A percentile compares a stretch with the other conserved stretches of the same genome.
phyloP scores from a whole-genome alignment of 257 asterid species.

The Solanum lycopersicoides region DNA sequence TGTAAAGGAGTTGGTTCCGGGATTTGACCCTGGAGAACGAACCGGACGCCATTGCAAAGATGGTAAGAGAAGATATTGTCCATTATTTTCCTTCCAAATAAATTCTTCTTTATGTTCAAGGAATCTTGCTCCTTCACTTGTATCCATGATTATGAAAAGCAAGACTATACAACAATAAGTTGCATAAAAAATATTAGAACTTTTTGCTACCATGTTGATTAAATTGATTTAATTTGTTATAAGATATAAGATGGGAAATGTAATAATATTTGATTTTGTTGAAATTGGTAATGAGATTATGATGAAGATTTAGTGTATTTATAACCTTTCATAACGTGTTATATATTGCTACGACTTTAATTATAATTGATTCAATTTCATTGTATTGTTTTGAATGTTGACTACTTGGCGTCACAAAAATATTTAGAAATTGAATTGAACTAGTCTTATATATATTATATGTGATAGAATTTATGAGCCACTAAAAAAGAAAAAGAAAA shows the following conservation, averaged over 20 bases:
- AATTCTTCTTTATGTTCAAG: constrained; percentile 28
- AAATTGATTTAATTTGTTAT: neutral
- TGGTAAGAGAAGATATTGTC: neutral
- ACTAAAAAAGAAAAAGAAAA: neutral
- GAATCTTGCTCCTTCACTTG: neutral
- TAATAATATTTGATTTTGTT: neutral
- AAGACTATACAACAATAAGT: neutral
- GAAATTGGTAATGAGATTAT: neutral
- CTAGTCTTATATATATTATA: neutral
- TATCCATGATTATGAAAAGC: neutral
- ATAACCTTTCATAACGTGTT: neutral
- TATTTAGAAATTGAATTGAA: neutral
- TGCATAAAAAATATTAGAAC: neutral
- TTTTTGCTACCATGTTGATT: neutral
- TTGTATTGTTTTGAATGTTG: neutral
- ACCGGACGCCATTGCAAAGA: constrained; percentile 1
- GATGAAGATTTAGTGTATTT: neutral
- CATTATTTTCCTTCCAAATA: neutral
- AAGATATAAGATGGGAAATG: neutral
- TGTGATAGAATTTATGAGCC: too few relatives aligned
- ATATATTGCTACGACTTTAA: neutral
- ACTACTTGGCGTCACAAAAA: neutral
- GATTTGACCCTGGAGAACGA: neutral
- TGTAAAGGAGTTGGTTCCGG: neutral
- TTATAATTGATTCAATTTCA: neutral